These are phyloP conservation scores for Globisporangium megalacanthum DNA, from an alignment of 352 stramenopile genomes.

Conservation along the genomic window DNA sequence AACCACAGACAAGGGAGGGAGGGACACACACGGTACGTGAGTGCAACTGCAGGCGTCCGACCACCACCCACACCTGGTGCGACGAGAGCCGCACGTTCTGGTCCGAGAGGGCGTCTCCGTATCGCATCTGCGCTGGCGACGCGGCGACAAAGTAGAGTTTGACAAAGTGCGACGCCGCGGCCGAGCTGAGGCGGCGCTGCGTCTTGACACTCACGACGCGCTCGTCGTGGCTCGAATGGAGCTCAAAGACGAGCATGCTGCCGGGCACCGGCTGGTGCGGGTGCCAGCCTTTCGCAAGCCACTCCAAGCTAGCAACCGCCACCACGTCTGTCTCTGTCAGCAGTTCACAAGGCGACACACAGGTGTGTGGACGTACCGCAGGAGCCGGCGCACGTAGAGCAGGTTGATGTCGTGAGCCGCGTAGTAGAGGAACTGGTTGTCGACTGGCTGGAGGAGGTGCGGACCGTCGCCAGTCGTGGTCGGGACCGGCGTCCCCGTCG, in stretches of 20 bases:
- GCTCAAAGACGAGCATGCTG: slow-evolving; percentile 75
- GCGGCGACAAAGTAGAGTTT: slow-evolving; percentile 69
- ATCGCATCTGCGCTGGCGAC: slow-evolving; percentile 65
- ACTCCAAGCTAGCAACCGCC: slow-evolving; percentile 39
- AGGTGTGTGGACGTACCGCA: slow-evolving; percentile 30
- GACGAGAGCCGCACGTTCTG: slow-evolving; percentile 37
- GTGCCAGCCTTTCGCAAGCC: slow-evolving; percentile 66
- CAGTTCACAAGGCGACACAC: not conserved
- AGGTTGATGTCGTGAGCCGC: slow-evolving; percentile 80
- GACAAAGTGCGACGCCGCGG: slow-evolving; percentile 32
- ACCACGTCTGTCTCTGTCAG: not conserved
- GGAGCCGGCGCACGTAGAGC: slow-evolving; percentile 65
- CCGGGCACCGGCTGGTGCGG: slow-evolving; percentile 63
- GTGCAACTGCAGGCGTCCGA: too few relatives aligned
- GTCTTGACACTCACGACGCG: slow-evolving; percentile 17
- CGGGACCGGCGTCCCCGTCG: slow-evolving; percentile 31
- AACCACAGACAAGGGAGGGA: not conserved
- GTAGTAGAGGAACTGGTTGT: slow-evolving; percentile 68
- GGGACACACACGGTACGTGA: too few relatives aligned
- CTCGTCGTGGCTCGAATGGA: slow-evolving; percentile 34
- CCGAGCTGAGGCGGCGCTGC: not conserved
- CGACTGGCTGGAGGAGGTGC: slow-evolving; percentile 33
- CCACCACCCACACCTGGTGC: not conserved
- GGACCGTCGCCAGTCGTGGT: slow-evolving; percentile 42
- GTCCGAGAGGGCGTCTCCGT: slow-evolving; percentile 41